Evolutionary conservation across 257 asterid species (phyloP).

Genomic region (Rehmannia glutinosa): DNA sequence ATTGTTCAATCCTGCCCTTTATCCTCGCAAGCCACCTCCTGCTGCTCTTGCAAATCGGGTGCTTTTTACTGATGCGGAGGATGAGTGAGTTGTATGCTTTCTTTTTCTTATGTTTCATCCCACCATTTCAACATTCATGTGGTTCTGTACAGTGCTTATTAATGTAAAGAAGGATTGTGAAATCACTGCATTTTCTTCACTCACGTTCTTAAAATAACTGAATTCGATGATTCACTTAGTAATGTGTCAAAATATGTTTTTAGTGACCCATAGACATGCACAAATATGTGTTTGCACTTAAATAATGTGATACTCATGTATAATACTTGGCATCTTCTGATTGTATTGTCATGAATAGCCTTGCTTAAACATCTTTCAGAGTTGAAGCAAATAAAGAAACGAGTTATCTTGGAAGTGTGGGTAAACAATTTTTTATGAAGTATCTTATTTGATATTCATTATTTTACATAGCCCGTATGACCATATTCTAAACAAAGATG

Average conservation of each 20-base stretch:
- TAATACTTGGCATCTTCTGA: no score
- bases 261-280: background rate
- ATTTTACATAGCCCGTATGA: no score
- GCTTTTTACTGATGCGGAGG: slow-evolving; percentile 95
- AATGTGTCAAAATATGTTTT: slow-evolving; percentile 4
- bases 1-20: slow-evolving; percentile 81
- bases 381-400: no score
- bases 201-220: background rate
- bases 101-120: slow-evolving; percentile 25
- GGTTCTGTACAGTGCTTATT: background rate
- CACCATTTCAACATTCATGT: slow-evolving; percentile 8
- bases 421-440: no score
- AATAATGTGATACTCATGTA: slow-evolving; percentile 13
- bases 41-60: slow-evolving; percentile 72
- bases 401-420: no score
- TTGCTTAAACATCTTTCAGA: no score
- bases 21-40: slow-evolving; percentile 93
- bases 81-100: slow-evolving; percentile 85
- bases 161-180: slow-evolving; percentile 6
- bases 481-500: no score
- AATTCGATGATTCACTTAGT: no score
- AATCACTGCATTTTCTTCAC: background rate
- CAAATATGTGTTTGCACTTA: background rate
- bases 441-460: no score
- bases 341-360: no score